Base-by-base conservation (phyloP, 805 yeast species). In the Kuraishia hungarica region DNA sequence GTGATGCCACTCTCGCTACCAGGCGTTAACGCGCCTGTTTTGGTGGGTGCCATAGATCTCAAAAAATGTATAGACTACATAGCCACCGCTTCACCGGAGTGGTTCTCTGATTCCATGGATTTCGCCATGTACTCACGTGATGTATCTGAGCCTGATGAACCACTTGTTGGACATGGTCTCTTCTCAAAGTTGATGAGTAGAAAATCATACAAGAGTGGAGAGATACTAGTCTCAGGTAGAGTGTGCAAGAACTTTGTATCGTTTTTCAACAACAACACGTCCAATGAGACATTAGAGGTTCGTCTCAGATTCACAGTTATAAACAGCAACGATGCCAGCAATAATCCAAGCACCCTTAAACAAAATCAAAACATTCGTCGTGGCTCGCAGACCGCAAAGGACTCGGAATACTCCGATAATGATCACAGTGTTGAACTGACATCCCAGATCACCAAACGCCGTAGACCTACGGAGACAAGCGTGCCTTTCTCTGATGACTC, bases 221-320 rank as follows among this genome's bases (percentile, higher is more conserved):
- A 53, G 35, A 71, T 76, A 4, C 74, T 84, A 4, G 80, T 86
- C 13, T 75, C 77, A 2, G 80, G 80, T 2, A 61, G 86, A 55
- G 82, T 83, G 39, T 82, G 86, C 60, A 81, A 80, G 55, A 83
- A 78, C 62, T 72, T 83, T 53, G 74, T 82, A 28, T 77, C 79
- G 51, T 66, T 80, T 61, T 71, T 62, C 57, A 57, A 69, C 56
- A 62, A 66, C 60, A 51, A 43, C 43, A 35, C 39, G 28, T 67
- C 78, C 13, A 67, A 76, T 1, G 77, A 81, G 57, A 83, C 87
- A 2, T 66, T 83, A 53, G 88, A 83, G 65, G 75, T 83, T 46
- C 72, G 82, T 58, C 67, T 83, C 53, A 77, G 79, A 59, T 72
- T 83, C 75, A 77, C 58, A 69, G 71, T 26, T 22, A 58, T 52